Evolutionary conservation across 179 eudicot genomes (phyloP).

Genomic region (Pouteria campechiana): DNA sequence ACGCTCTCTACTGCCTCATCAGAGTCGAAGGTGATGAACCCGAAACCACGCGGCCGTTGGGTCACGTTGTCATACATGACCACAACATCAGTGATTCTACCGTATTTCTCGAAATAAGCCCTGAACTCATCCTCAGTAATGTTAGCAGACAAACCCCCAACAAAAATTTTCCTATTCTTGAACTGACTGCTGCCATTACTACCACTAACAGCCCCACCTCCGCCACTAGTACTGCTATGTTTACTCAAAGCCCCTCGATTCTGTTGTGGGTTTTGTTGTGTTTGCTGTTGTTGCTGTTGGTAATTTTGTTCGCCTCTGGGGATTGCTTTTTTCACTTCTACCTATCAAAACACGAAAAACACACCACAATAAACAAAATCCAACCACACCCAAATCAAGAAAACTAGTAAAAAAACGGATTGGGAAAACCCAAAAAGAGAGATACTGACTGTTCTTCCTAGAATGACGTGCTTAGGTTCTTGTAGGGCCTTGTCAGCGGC

Average conservation of each 20-base stretch:
- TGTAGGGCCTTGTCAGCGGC: slow-evolving; percentile 46
- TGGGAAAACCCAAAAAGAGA: background rate
- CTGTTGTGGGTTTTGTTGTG: slow-evolving; percentile 11
- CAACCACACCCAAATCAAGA: background rate
- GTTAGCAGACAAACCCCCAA: slow-evolving; percentile 74
- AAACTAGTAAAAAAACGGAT: background rate
- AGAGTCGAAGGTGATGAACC: slow-evolving; percentile 75
- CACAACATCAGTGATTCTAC: slow-evolving; percentile 73
- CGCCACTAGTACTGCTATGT: slow-evolving; percentile 5
- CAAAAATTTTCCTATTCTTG: slow-evolving; percentile 77
- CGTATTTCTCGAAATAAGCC: slow-evolving; percentile 65
- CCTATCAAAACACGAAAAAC: slow-evolving; percentile 27
- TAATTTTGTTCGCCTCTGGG: slow-evolving; percentile 48
- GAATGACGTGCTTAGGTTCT: slow-evolving; percentile 44
- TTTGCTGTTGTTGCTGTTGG: slow-evolving; percentile 18
- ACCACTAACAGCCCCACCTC: slow-evolving; percentile 13
- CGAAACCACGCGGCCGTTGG: slow-evolving; percentile 82
- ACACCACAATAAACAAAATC: background rate
- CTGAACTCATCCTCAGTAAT: slow-evolving; percentile 69
- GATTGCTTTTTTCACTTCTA: slow-evolving; percentile 78
- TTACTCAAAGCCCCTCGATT: slow-evolving; percentile 14
- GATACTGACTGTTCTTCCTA: slow-evolving; percentile 36
- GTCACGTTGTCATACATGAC: slow-evolving; percentile 76
- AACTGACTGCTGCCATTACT: slow-evolving; percentile 20
- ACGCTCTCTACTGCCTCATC: slow-evolving; percentile 68